Conservation (phyloP, 2,329 filamentous ascomycete genomes). For the Ambrosiella xylebori region DNA sequence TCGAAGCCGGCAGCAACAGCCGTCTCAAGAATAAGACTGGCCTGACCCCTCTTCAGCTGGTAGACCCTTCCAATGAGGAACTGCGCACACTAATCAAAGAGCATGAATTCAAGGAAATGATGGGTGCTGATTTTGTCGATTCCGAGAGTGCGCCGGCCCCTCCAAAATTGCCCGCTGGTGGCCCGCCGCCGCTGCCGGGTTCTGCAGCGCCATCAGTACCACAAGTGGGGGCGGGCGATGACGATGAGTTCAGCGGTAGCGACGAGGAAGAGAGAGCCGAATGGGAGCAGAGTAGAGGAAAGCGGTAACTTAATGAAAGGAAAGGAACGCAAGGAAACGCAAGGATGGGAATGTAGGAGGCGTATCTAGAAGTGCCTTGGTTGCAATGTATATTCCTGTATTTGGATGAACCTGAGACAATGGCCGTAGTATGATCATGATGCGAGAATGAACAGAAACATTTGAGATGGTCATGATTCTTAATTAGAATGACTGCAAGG, state of each 20-base stretch:
- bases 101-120: slow-evolving; percentile 48
- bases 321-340: background rate
- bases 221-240: slow-evolving; percentile 23
- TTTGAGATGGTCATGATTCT: no score
- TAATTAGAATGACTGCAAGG: no score
- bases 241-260: slow-evolving; percentile 46
- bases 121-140: slow-evolving; percentile 39
- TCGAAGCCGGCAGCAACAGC: slow-evolving; percentile 54
- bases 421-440: background rate
- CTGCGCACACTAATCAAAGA: slow-evolving; percentile 48
- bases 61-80: slow-evolving; percentile 50
- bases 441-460: background rate
- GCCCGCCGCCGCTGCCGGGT: slow-evolving; percentile 12
- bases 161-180: slow-evolving; percentile 13
- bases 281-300: slow-evolving; percentile 35
- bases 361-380: background rate
- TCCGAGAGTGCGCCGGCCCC: slow-evolving; percentile 18
- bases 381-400: background rate
- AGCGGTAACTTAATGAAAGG: background rate
- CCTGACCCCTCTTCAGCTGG: slow-evolving; percentile 53
- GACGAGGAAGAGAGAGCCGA: slow-evolving; percentile 47
- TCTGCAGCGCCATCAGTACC: slow-evolving; percentile 14
- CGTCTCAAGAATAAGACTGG: slow-evolving; percentile 52
- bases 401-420: background rate
- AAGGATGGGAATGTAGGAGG: background rate